Evolutionary conservation across 495 filamentous ascomycete species (phyloP).

Genomic region (Podospora comata): DNA sequence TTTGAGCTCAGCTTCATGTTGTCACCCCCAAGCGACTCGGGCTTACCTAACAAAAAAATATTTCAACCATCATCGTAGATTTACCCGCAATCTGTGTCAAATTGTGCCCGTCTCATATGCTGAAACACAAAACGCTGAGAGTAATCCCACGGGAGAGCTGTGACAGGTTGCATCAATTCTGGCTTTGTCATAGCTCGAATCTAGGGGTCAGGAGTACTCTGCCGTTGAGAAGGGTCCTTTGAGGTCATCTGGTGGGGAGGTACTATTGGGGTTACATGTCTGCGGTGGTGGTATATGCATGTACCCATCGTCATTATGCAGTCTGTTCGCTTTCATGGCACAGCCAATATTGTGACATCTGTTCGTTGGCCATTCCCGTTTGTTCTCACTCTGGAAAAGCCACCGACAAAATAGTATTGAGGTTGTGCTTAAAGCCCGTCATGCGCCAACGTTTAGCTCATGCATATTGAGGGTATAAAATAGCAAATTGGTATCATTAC

Average conservation of each 20-base stretch:
- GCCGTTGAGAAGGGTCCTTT: neutral
- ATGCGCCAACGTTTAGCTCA: neutral
- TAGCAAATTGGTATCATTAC: neutral
- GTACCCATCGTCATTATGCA: no score
- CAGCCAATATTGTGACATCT: neutral
- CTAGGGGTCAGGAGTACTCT: neutral
- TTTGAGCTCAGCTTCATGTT: neutral
- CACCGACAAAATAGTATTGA: no score
- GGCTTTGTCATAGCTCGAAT: conserved; percentile 2
- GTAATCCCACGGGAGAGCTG: neutral
- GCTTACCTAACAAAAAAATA: neutral
- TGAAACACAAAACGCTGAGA: conserved; percentile 18
- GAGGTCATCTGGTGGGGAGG: neutral
- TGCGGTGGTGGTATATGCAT: neutral
- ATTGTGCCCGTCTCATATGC: conserved; percentile 15
- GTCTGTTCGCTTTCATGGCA: neutral
- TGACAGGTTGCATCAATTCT: neutral
- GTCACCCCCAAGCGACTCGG: neutral
- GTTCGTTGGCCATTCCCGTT: no score
- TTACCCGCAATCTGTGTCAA: neutral
- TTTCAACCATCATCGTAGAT: neutral
- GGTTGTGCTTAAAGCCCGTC: neutral
- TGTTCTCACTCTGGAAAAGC: no score
- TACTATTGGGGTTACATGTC: neutral
- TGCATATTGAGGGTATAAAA: neutral